Evolutionary conservation across 768 basidiomycete genomes (phyloP), one percentile per base, ranked within the genome.

Genomic region (Tricholoma saponaceum): DNA sequence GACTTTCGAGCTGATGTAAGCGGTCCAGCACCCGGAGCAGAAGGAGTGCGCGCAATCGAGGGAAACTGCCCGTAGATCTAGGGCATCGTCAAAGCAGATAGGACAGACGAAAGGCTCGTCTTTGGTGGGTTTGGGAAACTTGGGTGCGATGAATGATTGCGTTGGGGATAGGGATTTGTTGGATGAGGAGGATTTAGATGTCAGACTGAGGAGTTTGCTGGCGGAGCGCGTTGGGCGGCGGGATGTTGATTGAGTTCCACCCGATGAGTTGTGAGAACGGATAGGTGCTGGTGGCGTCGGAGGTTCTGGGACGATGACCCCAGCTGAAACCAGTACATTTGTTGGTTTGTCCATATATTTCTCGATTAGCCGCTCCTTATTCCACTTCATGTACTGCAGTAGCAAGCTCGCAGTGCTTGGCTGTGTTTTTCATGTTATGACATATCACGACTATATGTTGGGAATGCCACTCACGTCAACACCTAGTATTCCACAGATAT

Each of bases 291-390:
- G 43, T 10, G 74, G 67, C 14, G 78, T 63, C 35, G 73, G 65
- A n/a, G 78, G 76, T 41, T 83, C 70, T 52, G 83, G 57, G 66
- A 76, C 52, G 71, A 77, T 61, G 65, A 80, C 79, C 3, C 96
- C 97, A 0, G 95, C 93, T 6, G 83, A 82, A 25, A 83, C 79
- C 26, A 87, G 83, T 14, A 95, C 82, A 7, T 76, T 74, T 18
- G 84, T 78, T 0, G 92, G 83, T 58, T 93, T 90, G 65, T 98
- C 96, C 94, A 97, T 97, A 74, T 92, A 98, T 70, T 92, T 90
- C 75, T 98, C 96, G 63, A 94, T 92, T 20, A 99, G 82, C 56
- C 88, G 87, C 70, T 99, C 97, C 68, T 92, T 92, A 79, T 98
- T 98, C 97, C 97, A 99, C 55, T 81, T 78, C 78, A 89, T 83